These are phyloP conservation scores for Starmerella apis DNA, from an alignment of 805 yeast species.

Conservation along the genomic window DNA sequence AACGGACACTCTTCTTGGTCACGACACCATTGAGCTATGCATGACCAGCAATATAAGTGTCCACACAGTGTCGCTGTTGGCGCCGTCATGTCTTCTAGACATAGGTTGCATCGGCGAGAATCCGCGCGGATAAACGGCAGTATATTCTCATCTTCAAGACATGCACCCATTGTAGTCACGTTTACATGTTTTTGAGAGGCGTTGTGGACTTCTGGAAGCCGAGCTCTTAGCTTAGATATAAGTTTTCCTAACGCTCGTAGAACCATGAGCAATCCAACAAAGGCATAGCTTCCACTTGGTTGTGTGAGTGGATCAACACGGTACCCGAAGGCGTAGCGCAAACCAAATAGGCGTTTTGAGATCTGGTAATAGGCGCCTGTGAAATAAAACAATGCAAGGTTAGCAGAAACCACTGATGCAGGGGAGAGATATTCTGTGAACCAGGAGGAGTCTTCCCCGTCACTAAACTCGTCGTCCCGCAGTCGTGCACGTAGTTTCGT, in stretches of 20 bases:
- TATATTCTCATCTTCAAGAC: conserved; percentile 45
- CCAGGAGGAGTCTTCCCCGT: conserved; percentile 10
- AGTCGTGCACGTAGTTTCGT: conserved; percentile 22
- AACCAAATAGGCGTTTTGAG: conserved; percentile 64
- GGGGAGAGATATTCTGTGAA: conserved; percentile 22
- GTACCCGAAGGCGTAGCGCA: conserved; percentile 51
- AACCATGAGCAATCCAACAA: conserved; percentile 44
- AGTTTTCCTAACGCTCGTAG: conserved; percentile 26
- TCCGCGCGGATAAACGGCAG: conserved; percentile 60
- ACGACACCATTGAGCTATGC: conserved; percentile 80
- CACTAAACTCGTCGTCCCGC: neutral
- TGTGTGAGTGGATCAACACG: conserved; percentile 27
- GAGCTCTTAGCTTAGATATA: conserved; percentile 14
- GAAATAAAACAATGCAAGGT: conserved; percentile 73
- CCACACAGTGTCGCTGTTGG: conserved; percentile 89
- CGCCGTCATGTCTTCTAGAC: conserved; percentile 65
- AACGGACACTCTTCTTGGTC: conserved; percentile 86
- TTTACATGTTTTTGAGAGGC: conserved; percentile 12
- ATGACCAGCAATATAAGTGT: conserved; percentile 85
- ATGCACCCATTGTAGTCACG: conserved; percentile 31
- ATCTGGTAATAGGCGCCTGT: conserved; percentile 71
- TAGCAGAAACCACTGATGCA: conserved; percentile 47
- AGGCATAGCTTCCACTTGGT: conserved; percentile 46
- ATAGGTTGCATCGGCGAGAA: conserved; percentile 73
- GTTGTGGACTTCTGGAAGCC: conserved; percentile 18